Evolutionary conservation across 345 rosid species (phyloP), one percentile per base, ranked within the genome.

Genomic region (Durio zibethinus): DNA sequence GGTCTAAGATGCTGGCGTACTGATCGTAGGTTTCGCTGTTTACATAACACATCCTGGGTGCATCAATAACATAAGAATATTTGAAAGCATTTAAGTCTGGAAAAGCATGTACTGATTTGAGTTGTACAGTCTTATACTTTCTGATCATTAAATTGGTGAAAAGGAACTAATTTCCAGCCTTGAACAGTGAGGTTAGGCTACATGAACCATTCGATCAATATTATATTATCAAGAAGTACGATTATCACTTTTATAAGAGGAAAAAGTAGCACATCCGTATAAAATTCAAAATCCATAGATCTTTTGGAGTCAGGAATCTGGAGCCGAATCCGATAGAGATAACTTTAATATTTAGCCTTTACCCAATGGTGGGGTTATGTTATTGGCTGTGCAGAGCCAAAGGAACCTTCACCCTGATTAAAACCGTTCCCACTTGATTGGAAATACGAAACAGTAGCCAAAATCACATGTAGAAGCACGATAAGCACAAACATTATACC

Each of bases 401-500:
- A 86, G 80, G 87, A 84, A 38, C 74, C 79, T 70, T 84, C 83
- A 6, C 86, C 80, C 27, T 53, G 82, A 78, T 82, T 78, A 56
- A 82, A 87, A 63, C 84, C 78, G 66, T 76, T 89, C 70, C 87
- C 90, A 67, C 53, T 85, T 38, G 85, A 87, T 61, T 92, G 93
- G 78, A 90, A 89, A 74, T 81, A 89, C 0, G 96, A 84, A 80
- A 83, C 77, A 65, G 86, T 85, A 4, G 89, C 89, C 98, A 93
- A 91, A 16, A 89, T 72, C 75, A 89, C 81, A 7, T 96, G 91
- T 3, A 92, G 72, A 45, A 90, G 80, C 77, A 92, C 69, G 80
- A 92, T 89, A 33, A 71, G 90, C 15, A 80, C 84, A 75, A 89
- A 94, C 18, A 92, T 93, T 0, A 90, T 86, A 80, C 92, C 89